Conservation (phyloP, 2,329 filamentous ascomycete genomes). For the Xenosphaeropsis pyriputrescens region DNA sequence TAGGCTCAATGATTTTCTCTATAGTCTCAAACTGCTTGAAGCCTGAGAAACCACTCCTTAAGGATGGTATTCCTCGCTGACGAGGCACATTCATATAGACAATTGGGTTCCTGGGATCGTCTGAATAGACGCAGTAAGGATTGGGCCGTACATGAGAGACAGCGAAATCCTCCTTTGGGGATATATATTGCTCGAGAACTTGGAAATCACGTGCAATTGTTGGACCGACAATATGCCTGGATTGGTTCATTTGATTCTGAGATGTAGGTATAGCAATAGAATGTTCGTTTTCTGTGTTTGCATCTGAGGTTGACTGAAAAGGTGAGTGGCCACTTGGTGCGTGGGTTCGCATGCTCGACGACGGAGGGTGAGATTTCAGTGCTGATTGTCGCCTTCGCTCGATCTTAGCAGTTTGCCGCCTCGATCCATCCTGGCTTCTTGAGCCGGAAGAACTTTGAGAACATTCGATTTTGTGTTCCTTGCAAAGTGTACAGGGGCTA, state of each 20-base stretch:
- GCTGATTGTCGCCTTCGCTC: not conserved
- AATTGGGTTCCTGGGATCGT: slow-evolving; percentile 29
- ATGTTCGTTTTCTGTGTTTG: not conserved
- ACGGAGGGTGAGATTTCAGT: slow-evolving; percentile 2
- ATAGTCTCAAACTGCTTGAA: slow-evolving; percentile 36
- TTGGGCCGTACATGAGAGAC: slow-evolving; percentile 19
- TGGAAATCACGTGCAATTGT: slow-evolving; percentile 44
- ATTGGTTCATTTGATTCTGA: slow-evolving; percentile 21
- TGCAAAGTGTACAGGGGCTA: slow-evolving; percentile 39
- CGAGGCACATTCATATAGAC: slow-evolving; percentile 14
- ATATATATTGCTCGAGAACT: slow-evolving; percentile 42
- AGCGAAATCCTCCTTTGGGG: slow-evolving; percentile 20
- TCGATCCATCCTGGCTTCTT: slow-evolving; percentile 1
- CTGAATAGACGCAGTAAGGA: slow-evolving; percentile 23
- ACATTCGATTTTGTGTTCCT: slow-evolving; percentile 40
- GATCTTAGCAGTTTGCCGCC: not conserved
- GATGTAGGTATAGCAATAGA: not conserved
- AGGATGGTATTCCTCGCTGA: slow-evolving; percentile 18
- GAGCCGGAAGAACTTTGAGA: slow-evolving; percentile 6
- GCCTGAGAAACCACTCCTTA: slow-evolving; percentile 19
- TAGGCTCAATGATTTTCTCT: slow-evolving; percentile 43
- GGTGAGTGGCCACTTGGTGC: too few species aligned
- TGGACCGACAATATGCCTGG: slow-evolving; percentile 41
- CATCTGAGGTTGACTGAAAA: not conserved
- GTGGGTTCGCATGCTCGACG: too few species aligned